phyloP scores from a whole-genome alignment of 192 early-diverging fungal genomes.

The Coemansia sp. region DNA sequence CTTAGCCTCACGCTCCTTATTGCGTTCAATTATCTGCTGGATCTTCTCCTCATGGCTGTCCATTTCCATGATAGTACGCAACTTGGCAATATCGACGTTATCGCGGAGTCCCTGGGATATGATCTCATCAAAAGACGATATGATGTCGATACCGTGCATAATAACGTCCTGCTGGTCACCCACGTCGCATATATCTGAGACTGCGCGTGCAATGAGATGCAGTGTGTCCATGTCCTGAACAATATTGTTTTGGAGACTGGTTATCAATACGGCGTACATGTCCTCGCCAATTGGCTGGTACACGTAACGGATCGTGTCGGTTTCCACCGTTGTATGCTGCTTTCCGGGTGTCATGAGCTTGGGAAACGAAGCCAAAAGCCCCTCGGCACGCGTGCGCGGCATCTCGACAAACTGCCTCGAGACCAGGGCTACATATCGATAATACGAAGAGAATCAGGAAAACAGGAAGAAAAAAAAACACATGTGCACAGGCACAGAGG shows the following conservation, averaged over 20 bases:
- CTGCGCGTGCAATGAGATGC: constrained; percentile 88
- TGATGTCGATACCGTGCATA: constrained; percentile 81
- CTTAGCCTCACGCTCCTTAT: constrained; percentile 96
- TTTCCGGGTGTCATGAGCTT: constrained; percentile 85
- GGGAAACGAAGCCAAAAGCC: constrained; percentile 92
- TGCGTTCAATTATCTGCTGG: constrained; percentile 90
- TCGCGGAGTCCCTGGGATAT: constrained; percentile 88
- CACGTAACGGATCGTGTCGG: constrained; percentile 94
- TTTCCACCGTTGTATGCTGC: constrained; percentile 97
- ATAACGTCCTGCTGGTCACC: constrained; percentile 84
- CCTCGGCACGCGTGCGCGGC: constrained; percentile 94
- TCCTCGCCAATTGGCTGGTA: constrained; percentile 95
- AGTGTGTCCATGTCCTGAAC: constrained; percentile 97
- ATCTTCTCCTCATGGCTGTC: constrained; percentile 98
- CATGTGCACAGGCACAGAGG: no score
- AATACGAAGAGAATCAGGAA: no score
- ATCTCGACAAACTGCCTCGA: constrained; percentile 98
- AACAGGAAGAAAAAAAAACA: no score
- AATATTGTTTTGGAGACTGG: constrained; percentile 95
- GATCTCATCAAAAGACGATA: constrained; percentile 95
- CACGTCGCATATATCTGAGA: constrained; percentile 84
- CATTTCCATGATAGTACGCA: constrained; percentile 95
- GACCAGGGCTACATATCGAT: constrained; percentile 60
- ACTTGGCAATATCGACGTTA: constrained; percentile 84
- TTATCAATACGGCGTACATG: constrained; percentile 94